Evolutionary conservation across 2,329 filamentous ascomycete genomes (phyloP).

Genomic region (Pseudogymnoascus pannorum): DNA sequence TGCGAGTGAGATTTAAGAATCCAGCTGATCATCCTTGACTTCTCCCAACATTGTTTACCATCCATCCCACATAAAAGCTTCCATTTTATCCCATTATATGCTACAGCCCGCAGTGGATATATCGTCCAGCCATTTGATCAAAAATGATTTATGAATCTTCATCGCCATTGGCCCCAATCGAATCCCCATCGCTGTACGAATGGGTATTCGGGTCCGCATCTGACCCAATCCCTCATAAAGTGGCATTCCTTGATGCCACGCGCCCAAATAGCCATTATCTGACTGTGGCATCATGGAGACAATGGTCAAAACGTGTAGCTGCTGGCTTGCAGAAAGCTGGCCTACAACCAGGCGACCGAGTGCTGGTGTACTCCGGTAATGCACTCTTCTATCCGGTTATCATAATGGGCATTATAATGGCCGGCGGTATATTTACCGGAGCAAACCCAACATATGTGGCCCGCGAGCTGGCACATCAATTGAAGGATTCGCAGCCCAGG

Average conservation of each 20-base stretch:
- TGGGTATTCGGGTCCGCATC: slow-evolving; percentile 39
- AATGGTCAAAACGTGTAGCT: slow-evolving; percentile 66
- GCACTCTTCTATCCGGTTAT: slow-evolving; percentile 64
- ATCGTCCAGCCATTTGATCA: neutral
- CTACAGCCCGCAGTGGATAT: neutral
- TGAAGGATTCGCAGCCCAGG: slow-evolving; percentile 61
- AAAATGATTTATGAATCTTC: neutral
- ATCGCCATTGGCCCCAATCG: neutral
- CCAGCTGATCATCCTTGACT: neutral
- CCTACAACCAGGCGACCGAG: slow-evolving; percentile 58
- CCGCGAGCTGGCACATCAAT: slow-evolving; percentile 67
- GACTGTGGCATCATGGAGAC: slow-evolving; percentile 55
- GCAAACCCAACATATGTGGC: slow-evolving; percentile 64
- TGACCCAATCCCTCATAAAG: slow-evolving; percentile 36
- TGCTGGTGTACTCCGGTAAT: slow-evolving; percentile 68
- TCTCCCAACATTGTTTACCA: neutral
- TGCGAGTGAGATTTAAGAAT: neutral
- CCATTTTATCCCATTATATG: neutral
- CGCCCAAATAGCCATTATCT: slow-evolving; percentile 60
- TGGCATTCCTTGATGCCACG: slow-evolving; percentile 56
- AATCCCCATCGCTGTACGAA: neutral
- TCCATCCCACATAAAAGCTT: neutral
- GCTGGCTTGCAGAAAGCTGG: slow-evolving; percentile 58
- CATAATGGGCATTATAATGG: slow-evolving; percentile 68
- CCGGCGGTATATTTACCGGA: slow-evolving; percentile 70